Evolutionary conservation across 2,329 filamentous ascomycete genomes (phyloP), one percentile per base, ranked within the genome.

Genomic region (Pyrenophora graminea): DNA sequence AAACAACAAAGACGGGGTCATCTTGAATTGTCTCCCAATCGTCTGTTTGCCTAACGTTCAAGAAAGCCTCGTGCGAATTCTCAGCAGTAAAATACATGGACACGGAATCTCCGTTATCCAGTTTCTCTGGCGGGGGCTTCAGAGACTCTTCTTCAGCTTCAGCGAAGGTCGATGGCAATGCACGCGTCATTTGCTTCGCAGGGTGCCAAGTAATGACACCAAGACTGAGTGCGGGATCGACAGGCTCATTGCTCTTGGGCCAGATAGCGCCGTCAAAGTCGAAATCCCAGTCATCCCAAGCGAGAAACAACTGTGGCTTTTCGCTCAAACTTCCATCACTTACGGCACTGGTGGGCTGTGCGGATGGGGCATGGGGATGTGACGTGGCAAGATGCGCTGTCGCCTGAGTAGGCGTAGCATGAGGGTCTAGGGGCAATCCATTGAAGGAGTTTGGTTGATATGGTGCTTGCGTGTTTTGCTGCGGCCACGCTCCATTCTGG

Each of bases 1-100:
- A 79, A 4, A 77, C 71, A 5, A 73, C 68, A 55, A 82, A 83
- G 13, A 80, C 76, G 2, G 79, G 75, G 49, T 82, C 80, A 45
- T 77, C 67, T 58, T 77, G 77, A 43, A 81, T 71, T n/a, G 72
- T 69, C 2, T 76, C 62, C 80, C 80, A 83, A 18, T 75, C 70
- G 32, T 78, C 74, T 0, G 78, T 81, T 52, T 81, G 74, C 47
- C 77, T 69, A 13, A 82, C 75, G 54, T 78, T 76, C 31, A 77
- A 60, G 47, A 75, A 70, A 13, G 75, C 74, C 51, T 80, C 75
- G 15, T 78, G 72, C 2, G 72, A 68, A 48, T 75, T 76, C 10
- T 75, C 70, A 3, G 69, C 55, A 4, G 70, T 74, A 56, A 80
- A 78, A 53, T 82, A 82, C 44, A 78, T 74, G 1, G 80, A 83